Evolutionary conservation across 2,329 filamentous ascomycete species (phyloP).

Genomic region (Phoma sp.): DNA sequence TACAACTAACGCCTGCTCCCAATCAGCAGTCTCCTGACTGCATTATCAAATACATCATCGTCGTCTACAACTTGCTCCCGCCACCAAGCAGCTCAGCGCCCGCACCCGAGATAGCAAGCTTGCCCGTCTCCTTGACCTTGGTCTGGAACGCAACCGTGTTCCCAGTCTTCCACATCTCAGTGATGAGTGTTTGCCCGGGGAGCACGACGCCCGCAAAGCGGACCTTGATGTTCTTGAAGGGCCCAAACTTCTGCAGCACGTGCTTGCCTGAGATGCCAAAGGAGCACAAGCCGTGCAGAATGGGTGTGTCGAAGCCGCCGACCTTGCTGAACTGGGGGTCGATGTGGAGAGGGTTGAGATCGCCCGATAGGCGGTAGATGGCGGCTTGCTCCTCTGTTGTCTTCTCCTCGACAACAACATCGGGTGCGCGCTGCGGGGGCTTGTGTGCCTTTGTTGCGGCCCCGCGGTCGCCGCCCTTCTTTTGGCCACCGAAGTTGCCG

Average conservation of each 20-base stretch:
- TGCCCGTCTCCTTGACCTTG: conserved; percentile 90
- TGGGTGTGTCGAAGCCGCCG: conserved; percentile 91
- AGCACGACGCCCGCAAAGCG: conserved; percentile 85
- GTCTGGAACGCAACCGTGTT: conserved; percentile 82
- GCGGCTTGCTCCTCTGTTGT: conserved; percentile 92
- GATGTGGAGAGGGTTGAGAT: conserved; percentile 95
- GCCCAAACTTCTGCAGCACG: conserved; percentile 81
- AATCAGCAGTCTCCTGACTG: not conserved
- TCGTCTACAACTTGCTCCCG: conserved; percentile 46
- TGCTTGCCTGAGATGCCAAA: conserved; percentile 93
- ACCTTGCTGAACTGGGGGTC: conserved; percentile 94
- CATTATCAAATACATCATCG: not conserved
- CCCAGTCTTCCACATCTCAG: conserved; percentile 93
- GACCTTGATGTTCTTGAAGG: conserved; percentile 91
- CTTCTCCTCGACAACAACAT: conserved; percentile 81
- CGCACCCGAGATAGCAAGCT: conserved; percentile 81
- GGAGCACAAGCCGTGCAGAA: conserved; percentile 95
- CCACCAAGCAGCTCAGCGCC: conserved; percentile 74
- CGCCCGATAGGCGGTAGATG: conserved; percentile 89
- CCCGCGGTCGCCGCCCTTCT: conserved; percentile 78
- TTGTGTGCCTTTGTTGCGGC: conserved; percentile 79
- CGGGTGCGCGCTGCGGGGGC: conserved; percentile 76
- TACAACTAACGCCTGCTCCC: not conserved
- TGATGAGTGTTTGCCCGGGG: conserved; percentile 85
- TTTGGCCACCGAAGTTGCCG: conserved; percentile 86